Evolutionary conservation across 306 rosid genomes (phyloP), one percentile per base, ranked within the genome.

Genomic region (Sicyos edulis): DNA sequence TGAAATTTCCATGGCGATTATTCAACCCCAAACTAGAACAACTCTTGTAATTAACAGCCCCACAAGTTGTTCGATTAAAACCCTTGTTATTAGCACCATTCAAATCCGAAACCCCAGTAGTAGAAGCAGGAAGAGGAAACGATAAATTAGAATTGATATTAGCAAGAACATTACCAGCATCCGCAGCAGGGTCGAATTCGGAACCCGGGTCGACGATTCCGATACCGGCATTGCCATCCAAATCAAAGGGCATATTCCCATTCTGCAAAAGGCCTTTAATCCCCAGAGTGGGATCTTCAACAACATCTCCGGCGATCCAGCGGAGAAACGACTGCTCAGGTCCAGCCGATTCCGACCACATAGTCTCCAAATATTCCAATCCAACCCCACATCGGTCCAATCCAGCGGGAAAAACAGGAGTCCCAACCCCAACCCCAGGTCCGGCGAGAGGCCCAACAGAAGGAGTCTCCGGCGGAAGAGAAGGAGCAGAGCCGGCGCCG

Each of bases 311-410:
- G 10, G 78, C 50, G 80, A 83, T 79, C 83, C 80, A 83, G 29
- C 86, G 71, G 13, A 80, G 75, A 51, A 83, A 74, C 13, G 86
- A 83, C 60, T 79, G 86, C 72, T 83, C 86, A 9, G 67, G 86
- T 8, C 79, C 83, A 21, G 83, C 80, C 5, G 83, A 73, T 55
- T 65, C 84, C 5, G 86, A 77, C 71, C 78, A 70, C 82, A 77
- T 66, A 22, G 42, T 77, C 54, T 80, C 86, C 86, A 83, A 83
- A 20, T 83, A 81, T 53, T 79, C 86, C 77, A 82, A 10, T 54
- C 78, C 77, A 32, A 26, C 29, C 29, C 29, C 29, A 26, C 29
- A 26, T 26, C 29, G 29, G 29, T 26, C 29, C 29, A 26, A 10
- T 54, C 78, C 77, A 32, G 47, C 45, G 8, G 51, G 26, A 10